phyloP scores from a whole-genome alignment of 2,329 filamentous ascomycete species.

The Xylariaceae sp. region DNA sequence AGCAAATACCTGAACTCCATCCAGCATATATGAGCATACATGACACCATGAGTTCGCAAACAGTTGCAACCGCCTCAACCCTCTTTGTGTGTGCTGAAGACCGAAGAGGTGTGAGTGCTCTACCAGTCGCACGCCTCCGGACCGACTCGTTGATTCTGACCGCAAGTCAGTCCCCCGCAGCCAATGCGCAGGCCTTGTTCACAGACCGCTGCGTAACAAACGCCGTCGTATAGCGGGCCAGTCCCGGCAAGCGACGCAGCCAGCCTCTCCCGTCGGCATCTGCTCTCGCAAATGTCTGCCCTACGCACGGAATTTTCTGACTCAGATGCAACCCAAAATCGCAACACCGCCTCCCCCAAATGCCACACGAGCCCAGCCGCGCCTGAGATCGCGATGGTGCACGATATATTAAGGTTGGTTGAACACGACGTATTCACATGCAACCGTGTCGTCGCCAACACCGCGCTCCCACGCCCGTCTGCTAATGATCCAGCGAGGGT shows the following conservation, averaged over 20 bases:
- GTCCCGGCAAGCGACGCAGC: constrained; percentile 15
- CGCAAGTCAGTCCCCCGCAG: constrained; percentile 25
- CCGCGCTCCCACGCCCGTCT: background rate
- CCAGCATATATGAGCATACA: background rate
- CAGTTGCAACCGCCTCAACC: background rate
- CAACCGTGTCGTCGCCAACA: constrained; percentile 6
- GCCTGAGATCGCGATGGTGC: constrained; percentile 10
- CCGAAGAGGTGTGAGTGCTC: no score
- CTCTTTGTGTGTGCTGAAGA: background rate
- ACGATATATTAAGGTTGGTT: constrained; percentile 11
- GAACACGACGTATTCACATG: constrained; percentile 10
- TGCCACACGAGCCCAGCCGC: background rate
- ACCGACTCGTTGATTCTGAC: constrained; percentile 23
- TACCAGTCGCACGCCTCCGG: background rate
- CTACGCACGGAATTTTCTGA: constrained; percentile 23
- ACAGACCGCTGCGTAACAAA: constrained; percentile 24
- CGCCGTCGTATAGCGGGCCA: constrained; percentile 27
- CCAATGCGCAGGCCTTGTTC: constrained; percentile 25
- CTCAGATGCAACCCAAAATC: constrained; percentile 29
- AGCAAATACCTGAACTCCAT: background rate
- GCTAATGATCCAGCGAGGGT: constrained; percentile 11
- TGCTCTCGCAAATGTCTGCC: constrained; percentile 22
- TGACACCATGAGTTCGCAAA: constrained; percentile 11
- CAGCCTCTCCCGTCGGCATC: constrained; percentile 22
- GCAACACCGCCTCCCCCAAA: constrained; percentile 20